Percentiles rank a stretch among this genome's conserved stretches.
These are phyloP conservation scores for Colletotrichum cereale DNA, from an alignment of 2,329 filamentous ascomycete genomes.

Conservation along the genomic window DNA sequence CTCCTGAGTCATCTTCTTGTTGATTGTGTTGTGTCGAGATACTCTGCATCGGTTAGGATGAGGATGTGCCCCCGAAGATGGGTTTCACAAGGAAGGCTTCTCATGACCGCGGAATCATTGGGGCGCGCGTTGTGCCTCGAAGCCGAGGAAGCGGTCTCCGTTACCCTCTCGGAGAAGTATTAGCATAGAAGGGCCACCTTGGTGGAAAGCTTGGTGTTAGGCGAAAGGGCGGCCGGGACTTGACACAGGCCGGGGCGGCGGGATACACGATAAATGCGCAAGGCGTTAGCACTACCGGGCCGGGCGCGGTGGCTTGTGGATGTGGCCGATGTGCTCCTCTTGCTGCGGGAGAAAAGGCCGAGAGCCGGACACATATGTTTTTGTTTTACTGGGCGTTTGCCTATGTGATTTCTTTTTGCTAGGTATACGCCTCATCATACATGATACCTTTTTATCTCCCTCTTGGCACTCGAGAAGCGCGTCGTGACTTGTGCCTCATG, in stretches of 20 bases:
- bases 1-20: neutral
- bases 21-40: neutral
- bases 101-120: no score
- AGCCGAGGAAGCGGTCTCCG: no score
- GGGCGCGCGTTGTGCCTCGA: neutral
- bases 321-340: neutral
- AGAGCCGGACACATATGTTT: neutral
- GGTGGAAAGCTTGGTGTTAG: neutral
- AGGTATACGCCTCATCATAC: neutral
- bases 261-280: conserved; percentile 17
- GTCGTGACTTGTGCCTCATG: neutral
- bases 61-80: neutral
- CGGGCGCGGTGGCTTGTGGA: neutral
- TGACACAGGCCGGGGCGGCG: neutral
- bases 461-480: neutral
- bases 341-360: conserved; percentile 2
- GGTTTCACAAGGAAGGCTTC: neutral
- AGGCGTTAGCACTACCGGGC: conserved; percentile 7
- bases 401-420: neutral
- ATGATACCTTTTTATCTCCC: conserved; percentile 1
- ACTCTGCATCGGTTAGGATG: neutral
- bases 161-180: neutral
- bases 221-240: neutral
- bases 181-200: no score
- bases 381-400: conserved; percentile 4